Base-by-base conservation (phyloP, 2,329 filamentous ascomycete genomes). In the Fusarium oxysporum region DNA sequence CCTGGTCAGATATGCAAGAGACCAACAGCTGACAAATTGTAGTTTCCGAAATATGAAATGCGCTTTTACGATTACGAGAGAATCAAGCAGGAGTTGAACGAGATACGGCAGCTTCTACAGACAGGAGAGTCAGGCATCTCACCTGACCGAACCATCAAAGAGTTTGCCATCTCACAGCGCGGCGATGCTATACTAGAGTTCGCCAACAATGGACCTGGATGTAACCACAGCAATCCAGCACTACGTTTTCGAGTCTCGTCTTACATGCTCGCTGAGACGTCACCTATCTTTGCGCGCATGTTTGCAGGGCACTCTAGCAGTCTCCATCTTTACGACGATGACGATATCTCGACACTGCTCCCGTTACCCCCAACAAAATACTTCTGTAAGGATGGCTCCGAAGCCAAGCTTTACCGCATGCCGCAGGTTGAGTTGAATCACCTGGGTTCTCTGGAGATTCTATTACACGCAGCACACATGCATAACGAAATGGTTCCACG, bases 151-250 rank as follows among this genome's bases (percentile, higher is more conserved):
- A 76, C 76, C 0, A 79, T 86, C 13, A 78, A 81, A 21, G 86
- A 88, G 59, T 82, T 81, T 45, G 75, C 79, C 40, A 85, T 89
- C 57, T 81, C 83, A 1, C 80, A 81, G 3, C 80, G 80, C 5
- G 87, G 87, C 11, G 86, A 89, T 66, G 82, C 82, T 6, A 82
- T 89, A 32, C 81, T 89, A 37, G 87, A 89, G 66, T 89, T 89
- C 68, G 81, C 84, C 60, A 87, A 88, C 67, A 73, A 78, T 1
- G 78, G 75, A 2, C 77, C 78, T 12, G 82, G 83, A 21, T 68
- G 76, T 25, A 73, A 70, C 3, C 65, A 70, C 25, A 71, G 70
- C 16, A 80, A 83, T 53, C 85, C 86, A 0, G 82, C 84, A 2
- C 72, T 86, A 16, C 82, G 86, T 10, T 89, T 88, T 60, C 82